These are phyloP conservation scores for Rhynchospora breviuscula DNA, from an alignment of 176 grass and related monocot genomes.

Conservation along the genomic window DNA sequence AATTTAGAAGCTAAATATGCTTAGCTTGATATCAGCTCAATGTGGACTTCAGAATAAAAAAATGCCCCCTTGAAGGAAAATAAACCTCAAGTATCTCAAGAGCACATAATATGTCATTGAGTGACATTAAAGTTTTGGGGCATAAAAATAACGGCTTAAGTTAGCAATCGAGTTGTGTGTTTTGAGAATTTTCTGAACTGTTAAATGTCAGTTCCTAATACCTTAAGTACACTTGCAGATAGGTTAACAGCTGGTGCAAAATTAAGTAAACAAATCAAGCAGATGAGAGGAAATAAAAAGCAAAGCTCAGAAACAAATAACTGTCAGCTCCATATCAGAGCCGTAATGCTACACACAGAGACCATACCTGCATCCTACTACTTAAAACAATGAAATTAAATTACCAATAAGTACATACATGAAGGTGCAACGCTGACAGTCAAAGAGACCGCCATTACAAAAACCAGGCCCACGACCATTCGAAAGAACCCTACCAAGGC, in stretches of 20 bases:
- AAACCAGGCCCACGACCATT: slow-evolving; percentile 36
- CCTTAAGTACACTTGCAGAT: neutral
- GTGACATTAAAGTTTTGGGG: neutral
- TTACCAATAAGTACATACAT: slow-evolving; percentile 37
- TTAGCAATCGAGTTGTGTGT: neutral
- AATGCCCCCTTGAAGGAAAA: neutral
- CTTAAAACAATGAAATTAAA: slow-evolving; percentile 5
- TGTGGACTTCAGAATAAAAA: neutral
- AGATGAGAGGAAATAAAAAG: neutral
- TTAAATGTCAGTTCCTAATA: neutral
- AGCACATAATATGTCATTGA: neutral
- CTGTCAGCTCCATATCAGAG: neutral
- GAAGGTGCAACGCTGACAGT: slow-evolving; percentile 40
- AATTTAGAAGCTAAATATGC: neutral
- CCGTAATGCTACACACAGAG: neutral
- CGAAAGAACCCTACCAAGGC: slow-evolving; percentile 35
- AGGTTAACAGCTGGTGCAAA: neutral
- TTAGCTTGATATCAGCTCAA: neutral
- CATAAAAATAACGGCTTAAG: neutral
- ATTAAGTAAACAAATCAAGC: too few species aligned
- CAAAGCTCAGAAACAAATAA: neutral
- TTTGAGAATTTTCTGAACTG: neutral
- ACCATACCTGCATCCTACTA: neutral
- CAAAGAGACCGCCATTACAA: slow-evolving; percentile 48
- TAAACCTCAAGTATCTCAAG: neutral